phyloP scores from a whole-genome alignment of 257 asterid genomes.

The Solanum neorickii region DNA sequence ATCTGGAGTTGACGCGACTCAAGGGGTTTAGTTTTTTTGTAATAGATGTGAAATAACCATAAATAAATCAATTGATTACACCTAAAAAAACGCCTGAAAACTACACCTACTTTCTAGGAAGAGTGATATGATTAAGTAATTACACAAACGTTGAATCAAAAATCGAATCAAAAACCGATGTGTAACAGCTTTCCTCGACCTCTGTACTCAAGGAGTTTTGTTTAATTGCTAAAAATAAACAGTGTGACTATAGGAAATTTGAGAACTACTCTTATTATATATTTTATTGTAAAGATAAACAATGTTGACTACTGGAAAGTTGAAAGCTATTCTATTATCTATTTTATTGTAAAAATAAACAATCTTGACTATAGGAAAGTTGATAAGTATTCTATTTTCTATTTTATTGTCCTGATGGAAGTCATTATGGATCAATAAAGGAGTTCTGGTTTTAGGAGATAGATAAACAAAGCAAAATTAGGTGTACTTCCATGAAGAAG shows the following conservation, averaged over 20 bases:
- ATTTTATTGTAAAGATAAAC: neutral
- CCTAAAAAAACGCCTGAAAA: neutral
- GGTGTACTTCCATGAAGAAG: neutral
- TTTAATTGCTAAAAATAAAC: neutral
- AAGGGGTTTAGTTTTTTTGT: neutral
- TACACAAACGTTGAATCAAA: too few species aligned
- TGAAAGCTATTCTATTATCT: neutral
- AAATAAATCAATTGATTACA: neutral
- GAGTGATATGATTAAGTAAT: too few species aligned
- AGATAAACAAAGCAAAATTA: neutral
- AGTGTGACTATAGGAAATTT: neutral
- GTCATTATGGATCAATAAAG: neutral
- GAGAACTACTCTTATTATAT: neutral
- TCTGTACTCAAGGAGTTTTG: neutral
- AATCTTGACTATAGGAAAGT: neutral
- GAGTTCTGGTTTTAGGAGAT: neutral
- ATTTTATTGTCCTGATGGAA: neutral
- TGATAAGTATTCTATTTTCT: neutral
- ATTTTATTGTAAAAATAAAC: neutral
- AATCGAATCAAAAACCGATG: too few species aligned
- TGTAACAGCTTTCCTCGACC: neutral
- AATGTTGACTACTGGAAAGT: neutral
- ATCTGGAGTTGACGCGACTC: neutral
- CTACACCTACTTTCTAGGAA: neutral
- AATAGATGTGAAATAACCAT: neutral